A percentile compares a stretch with the other conserved stretches of the same genome.
phyloP scores from a whole-genome alignment of 768 basidiomycete genomes.

The Stropharia rugosoannulata region DNA sequence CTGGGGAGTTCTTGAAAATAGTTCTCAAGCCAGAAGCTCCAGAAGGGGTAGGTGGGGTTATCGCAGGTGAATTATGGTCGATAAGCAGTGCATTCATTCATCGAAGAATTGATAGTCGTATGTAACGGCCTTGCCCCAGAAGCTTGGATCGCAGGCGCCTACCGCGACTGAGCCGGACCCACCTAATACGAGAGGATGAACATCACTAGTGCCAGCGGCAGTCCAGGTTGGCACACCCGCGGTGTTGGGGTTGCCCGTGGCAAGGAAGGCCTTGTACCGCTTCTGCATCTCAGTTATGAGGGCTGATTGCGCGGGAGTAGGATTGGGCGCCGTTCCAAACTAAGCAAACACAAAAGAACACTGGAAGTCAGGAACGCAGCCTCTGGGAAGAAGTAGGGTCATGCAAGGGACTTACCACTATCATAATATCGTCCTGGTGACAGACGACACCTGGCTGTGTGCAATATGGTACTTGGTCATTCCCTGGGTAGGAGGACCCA shows the following conservation, averaged over 20 bases:
- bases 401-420: slow-evolving; percentile 51
- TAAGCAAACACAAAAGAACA: slow-evolving; percentile 15
- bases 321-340: slow-evolving; percentile 58
- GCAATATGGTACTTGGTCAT: slow-evolving; percentile 57
- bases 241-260: slow-evolving; percentile 61
- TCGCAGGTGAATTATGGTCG: neutral
- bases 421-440: slow-evolving; percentile 82
- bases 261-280: slow-evolving; percentile 66
- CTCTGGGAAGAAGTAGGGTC: neutral
- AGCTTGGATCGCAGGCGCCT: slow-evolving; percentile 61
- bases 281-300: slow-evolving; percentile 67
- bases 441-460: slow-evolving; percentile 57
- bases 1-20: no score
- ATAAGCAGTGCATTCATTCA: slow-evolving; percentile 22
- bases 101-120: slow-evolving; percentile 74
- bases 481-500: slow-evolving; percentile 73
- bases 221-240: slow-evolving; percentile 51
- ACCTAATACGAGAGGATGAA: slow-evolving; percentile 63
- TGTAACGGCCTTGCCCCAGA: slow-evolving; percentile 63
- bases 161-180: slow-evolving; percentile 48
- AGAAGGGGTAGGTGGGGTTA: neutral
- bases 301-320: slow-evolving; percentile 53
- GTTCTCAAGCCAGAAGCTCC: neutral
- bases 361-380: neutral
- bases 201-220: slow-evolving; percentile 46